A percentile compares a stretch with the other conserved stretches of the same genome.
Evolutionary conservation across 2,329 filamentous ascomycete species (phyloP).

Genomic region (Colletotrichum cuscutae): DNA sequence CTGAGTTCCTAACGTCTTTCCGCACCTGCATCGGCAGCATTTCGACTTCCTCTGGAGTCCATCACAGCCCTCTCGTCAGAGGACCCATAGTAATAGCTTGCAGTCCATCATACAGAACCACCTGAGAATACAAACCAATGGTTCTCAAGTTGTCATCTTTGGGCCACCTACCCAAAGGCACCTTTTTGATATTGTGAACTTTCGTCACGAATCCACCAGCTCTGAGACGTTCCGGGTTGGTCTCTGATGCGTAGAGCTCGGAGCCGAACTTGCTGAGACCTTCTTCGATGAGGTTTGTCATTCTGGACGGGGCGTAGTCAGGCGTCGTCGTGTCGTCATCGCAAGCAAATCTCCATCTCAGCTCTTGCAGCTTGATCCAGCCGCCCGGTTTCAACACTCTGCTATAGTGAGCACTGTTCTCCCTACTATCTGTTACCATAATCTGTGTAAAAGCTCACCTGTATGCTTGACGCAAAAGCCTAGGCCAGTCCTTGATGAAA

Average conservation of each 20-base stretch:
- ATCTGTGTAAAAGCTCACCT: not conserved
- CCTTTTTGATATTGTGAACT: conserved; percentile 49
- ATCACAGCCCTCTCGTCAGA: conserved; percentile 45
- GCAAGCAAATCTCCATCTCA: not conserved
- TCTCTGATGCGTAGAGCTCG: not conserved
- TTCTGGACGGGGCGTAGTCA: not conserved
- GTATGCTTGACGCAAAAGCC: not conserved
- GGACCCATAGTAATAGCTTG: conserved; percentile 48
- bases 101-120: conserved; percentile 41
- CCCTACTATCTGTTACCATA: too few relatives aligned
- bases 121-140: not conserved
- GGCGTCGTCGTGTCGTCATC: not conserved
- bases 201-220: not conserved
- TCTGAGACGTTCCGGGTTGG: not conserved
- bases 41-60: conserved; percentile 46
- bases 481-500: conserved; percentile 40
- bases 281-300: not conserved
- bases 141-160: conserved; percentile 57
- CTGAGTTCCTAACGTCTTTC: conserved; percentile 34
- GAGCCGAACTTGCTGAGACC: not conserved
- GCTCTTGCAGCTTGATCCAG: not conserved
- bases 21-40: conserved; percentile 46
- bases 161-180: conserved; percentile 63
- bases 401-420: too few relatives aligned
- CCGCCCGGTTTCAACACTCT: not conserved